Base-by-base conservation (phyloP, 768 basidiomycete genomes). In the Tulasnella sp. region DNA sequence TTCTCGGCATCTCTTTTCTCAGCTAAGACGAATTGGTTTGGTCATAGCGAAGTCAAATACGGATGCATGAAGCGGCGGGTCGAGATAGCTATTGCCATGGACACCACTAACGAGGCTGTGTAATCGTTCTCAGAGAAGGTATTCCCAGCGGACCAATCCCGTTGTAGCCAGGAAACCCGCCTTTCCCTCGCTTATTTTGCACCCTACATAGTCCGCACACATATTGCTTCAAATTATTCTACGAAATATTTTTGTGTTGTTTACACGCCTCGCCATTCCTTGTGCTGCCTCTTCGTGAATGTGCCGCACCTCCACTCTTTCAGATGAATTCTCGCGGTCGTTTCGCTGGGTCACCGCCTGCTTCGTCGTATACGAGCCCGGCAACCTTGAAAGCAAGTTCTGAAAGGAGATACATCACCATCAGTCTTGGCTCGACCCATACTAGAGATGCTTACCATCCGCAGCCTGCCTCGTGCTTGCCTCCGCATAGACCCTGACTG, bases 401-500 rank as follows among this genome's bases (percentile, higher is more conserved):
- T 95, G 80, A 37, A n/a, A 34, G 29, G 52, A 14, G 31, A 6
- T 15, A 12, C 17, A 17, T 25, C n/a, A n/a, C 42, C 22, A 37
- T 37, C 68, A 36, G n/a, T 29, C 4, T 40, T 12, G 22, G 31
- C 45, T 72, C 25, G 31, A 22, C 19, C n/a, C 3, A 1, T 15
- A 42, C 14, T 0, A 36, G 15, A 75, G 39, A 3, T 3, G 85
- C 91, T 81, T 79, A 97, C 97, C 93, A 82, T 96, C 94, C 25
- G 92, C 94, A 79, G 91, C 90, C 17, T 87, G 83, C 77, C 87
- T 88, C 54, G 89, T 84, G 67, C 85, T 86, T 0, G 97, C 97
- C 82, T 99, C 97, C 0, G 96, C 97, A 81, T 99, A 99, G 19
- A 99, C 96, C 77, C 97, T 88, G 7, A 99, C 97, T 34, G 97